A percentile compares a stretch with the other conserved stretches of the same genome.
phyloP scores from a whole-genome alignment of 345 rosid species.

The Schrenkiella parvula region DNA sequence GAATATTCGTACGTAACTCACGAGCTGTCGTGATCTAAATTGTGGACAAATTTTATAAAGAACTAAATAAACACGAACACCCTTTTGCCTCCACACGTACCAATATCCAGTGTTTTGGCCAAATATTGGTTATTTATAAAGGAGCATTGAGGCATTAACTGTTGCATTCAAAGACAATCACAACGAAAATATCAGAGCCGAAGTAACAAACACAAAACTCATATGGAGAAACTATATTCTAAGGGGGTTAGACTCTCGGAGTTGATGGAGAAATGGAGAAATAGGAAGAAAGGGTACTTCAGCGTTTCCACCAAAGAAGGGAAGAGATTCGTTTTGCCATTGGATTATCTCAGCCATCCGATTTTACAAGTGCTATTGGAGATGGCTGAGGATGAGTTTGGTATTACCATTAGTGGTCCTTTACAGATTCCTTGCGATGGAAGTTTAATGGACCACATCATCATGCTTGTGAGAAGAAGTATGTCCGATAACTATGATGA shows the following conservation, averaged over 20 bases:
- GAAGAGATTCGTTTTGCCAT: constrained; percentile 39
- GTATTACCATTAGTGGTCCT: constrained; percentile 37
- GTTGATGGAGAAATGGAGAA: constrained; percentile 37
- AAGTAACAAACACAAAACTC: not conserved
- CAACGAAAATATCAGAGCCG: not conserved
- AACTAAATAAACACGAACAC: not conserved
- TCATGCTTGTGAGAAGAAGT: constrained; percentile 33
- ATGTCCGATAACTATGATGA: constrained; percentile 3
- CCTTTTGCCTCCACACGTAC: constrained; percentile 2
- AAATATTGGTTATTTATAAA: not conserved
- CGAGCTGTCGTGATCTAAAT: constrained; percentile 11
- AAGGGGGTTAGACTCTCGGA: constrained; percentile 29
- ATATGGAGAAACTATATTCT: constrained; percentile 31
- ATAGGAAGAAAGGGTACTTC: constrained; percentile 44
- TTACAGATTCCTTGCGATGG: constrained; percentile 44
- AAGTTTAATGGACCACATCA: constrained; percentile 36
- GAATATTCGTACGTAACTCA: not conserved
- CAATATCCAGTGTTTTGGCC: not conserved
- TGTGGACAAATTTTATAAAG: not conserved
- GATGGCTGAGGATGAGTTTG: constrained; percentile 50
- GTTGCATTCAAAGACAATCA: not conserved
- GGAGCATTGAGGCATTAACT: not conserved
- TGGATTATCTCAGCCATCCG: constrained; percentile 41
- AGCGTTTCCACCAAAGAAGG: constrained; percentile 41
- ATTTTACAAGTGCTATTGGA: constrained; percentile 41